These are phyloP conservation scores for Neofusicoccum ribis DNA, from an alignment of 2,329 filamentous ascomycete genomes.

Conservation along the genomic window DNA sequence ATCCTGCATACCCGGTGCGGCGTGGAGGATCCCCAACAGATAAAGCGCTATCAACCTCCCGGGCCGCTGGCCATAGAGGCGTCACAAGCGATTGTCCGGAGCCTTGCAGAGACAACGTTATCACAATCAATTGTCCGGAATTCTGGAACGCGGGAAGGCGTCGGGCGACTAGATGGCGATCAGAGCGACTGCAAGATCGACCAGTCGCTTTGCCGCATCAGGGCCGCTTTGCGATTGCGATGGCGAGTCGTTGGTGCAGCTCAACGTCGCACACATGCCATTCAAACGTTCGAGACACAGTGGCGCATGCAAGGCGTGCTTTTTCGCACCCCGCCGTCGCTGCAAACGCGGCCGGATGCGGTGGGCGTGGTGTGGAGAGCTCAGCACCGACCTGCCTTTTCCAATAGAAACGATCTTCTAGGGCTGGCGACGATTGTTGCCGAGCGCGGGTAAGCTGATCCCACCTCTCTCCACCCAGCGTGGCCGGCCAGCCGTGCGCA, in stretches of 20 bases:
- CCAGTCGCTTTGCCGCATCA: neutral
- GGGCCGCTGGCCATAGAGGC: neutral
- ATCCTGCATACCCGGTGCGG: neutral
- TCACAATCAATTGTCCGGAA: neutral
- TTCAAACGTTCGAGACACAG: too few species aligned
- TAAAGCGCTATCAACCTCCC: neutral
- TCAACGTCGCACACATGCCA: neutral
- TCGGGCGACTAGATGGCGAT: neutral
- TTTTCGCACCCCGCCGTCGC: neutral
- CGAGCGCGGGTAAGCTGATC: constrained; percentile 10
- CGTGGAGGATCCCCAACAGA: constrained; percentile 1
- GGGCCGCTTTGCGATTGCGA: neutral
- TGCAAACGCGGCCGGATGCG: neutral
- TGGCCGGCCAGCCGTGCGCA: constrained; percentile 4
- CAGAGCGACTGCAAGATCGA: neutral
- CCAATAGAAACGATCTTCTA: constrained; percentile 14
- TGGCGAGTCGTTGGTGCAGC: neutral
- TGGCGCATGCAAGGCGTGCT: too few species aligned
- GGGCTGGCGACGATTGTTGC: constrained; percentile 16
- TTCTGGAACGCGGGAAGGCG: neutral
- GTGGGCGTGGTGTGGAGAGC: constrained; percentile 10
- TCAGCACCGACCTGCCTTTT: constrained; percentile 5
- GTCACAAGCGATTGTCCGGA: too few species aligned
- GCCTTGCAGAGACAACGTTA: neutral
- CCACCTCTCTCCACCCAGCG: constrained; percentile 8